Base-by-base conservation (phyloP, 306 rosid species). In the Elaeagnus macrophylla region DNA sequence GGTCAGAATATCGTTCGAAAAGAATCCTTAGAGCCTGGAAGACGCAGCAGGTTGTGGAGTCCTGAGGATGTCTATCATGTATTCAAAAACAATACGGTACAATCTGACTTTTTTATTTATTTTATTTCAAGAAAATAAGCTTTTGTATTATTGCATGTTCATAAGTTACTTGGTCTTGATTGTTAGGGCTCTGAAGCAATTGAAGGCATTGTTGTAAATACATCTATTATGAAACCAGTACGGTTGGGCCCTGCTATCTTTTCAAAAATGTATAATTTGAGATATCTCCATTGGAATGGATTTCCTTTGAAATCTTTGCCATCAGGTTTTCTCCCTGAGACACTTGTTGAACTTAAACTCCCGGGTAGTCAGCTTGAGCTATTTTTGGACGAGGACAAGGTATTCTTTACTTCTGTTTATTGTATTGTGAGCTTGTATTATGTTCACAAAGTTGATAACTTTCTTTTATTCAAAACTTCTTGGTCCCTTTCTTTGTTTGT, bases 1-100 rank as follows among this genome's bases (percentile, higher is more conserved):
- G 73, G 38, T 47, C 48, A 60, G 18, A 65, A 43, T 46, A 56
- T 69, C 35, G 76, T 75, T 56, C 60, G 37, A 7, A 17, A 69
- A 61, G 69, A 75, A 65, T 75, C 47, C 12, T 40, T 10, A 15
- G 53, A 59, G 17, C 62, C 39, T 6, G 40, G 54, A 50, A 19
- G 20, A 36, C 54, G 6, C 6, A 17, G 54, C 13, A 50, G 77
- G 16, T 5, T 75, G 39, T 59, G 71, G 81, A 18, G 36, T 42
- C 9, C 16, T 0, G 3, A 64, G 14, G 72, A 76, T 51, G 39
- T 64, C 8, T 62, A 57, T 52, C 20, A 49, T 13, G 69, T 72
- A 37, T 60, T 79, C 48, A 54, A 64, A n/a, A 32, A 14, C 13
- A 53, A 37, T 53, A 20, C 7, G 6, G 64, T 70, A 44, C 49